Conservation (phyloP, 352 stramenopile genomes). For the Thalassiosira hispida region DNA sequence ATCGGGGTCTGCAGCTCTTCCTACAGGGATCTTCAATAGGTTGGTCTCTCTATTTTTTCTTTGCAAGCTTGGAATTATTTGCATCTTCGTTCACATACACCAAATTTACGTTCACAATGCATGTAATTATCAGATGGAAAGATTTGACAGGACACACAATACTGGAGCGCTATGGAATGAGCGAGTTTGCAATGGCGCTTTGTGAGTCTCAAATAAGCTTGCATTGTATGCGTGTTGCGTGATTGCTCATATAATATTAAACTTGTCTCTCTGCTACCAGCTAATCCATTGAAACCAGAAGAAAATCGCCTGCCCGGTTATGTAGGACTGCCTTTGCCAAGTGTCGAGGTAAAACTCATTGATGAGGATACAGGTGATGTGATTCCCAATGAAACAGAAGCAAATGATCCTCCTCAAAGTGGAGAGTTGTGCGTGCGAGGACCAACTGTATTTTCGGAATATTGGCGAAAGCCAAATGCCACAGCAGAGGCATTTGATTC, state of each 20-base stretch:
- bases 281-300: slow-evolving; percentile 85
- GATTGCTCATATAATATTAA: too few species aligned
- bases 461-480: slow-evolving; percentile 88
- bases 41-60: background rate
- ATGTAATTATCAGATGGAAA: too few species aligned
- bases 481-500: slow-evolving; percentile 88
- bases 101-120: too few species aligned
- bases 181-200: slow-evolving; percentile 91
- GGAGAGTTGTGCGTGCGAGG: slow-evolving; percentile 89
- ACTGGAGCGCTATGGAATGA: slow-evolving; percentile 92
- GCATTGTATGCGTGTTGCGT: too few species aligned
- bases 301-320: slow-evolving; percentile 85
- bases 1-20: slow-evolving; percentile 90
- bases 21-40: slow-evolving; percentile 84
- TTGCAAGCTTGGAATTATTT: background rate
- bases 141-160: slow-evolving; percentile 86
- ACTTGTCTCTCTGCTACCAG: too few species aligned
- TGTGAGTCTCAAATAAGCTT: slow-evolving; percentile 24
- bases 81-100: background rate
- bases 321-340: slow-evolving; percentile 88
- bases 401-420: slow-evolving; percentile 57
- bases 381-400: slow-evolving; percentile 15
- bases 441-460: slow-evolving; percentile 89
- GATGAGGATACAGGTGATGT: slow-evolving; percentile 79
- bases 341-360: slow-evolving; percentile 87